Percentiles rank a stretch among this genome's conserved stretches.
These are phyloP conservation scores for Neurospora sp. DNA, from an alignment of 495 filamentous ascomycete genomes.

Conservation along the genomic window DNA sequence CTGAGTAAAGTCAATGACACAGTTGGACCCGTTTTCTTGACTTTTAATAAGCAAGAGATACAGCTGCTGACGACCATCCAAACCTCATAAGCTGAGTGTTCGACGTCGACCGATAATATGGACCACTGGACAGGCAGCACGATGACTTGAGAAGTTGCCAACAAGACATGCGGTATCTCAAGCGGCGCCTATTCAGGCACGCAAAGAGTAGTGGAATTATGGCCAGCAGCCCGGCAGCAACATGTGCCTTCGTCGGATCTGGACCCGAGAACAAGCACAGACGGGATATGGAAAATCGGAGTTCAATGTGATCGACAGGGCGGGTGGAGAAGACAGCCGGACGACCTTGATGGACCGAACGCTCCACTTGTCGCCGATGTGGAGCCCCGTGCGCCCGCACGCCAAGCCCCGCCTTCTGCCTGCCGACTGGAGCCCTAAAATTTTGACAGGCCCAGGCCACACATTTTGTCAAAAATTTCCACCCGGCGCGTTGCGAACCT, in stretches of 20 bases:
- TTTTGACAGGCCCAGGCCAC: conserved; percentile 8
- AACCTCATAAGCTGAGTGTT: neutral
- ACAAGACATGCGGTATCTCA: neutral
- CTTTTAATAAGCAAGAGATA: neutral
- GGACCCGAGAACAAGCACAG: neutral
- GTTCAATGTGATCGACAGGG: neutral
- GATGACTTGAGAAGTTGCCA: neutral
- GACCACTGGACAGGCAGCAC: neutral
- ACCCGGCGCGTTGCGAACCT: neutral
- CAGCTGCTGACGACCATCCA: neutral
- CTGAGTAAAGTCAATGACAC: neutral
- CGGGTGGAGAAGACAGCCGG: neutral
- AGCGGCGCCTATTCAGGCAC: neutral
- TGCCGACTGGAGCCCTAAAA: conserved; percentile 15
- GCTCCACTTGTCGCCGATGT: neutral
- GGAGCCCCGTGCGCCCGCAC: neutral
- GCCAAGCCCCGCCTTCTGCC: conserved; percentile 1
- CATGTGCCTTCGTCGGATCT: neutral
- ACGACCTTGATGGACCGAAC: neutral
- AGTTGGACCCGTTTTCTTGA: neutral
- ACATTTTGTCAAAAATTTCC: conserved; percentile 9
- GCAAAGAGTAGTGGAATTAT: neutral
- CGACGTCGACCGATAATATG: neutral
- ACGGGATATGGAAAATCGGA: neutral
- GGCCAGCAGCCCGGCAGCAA: neutral